Evolutionary conservation across 192 early-diverging fungal species (phyloP), one percentile per base, ranked within the genome.

Genomic region (Paraglomus occultum): DNA sequence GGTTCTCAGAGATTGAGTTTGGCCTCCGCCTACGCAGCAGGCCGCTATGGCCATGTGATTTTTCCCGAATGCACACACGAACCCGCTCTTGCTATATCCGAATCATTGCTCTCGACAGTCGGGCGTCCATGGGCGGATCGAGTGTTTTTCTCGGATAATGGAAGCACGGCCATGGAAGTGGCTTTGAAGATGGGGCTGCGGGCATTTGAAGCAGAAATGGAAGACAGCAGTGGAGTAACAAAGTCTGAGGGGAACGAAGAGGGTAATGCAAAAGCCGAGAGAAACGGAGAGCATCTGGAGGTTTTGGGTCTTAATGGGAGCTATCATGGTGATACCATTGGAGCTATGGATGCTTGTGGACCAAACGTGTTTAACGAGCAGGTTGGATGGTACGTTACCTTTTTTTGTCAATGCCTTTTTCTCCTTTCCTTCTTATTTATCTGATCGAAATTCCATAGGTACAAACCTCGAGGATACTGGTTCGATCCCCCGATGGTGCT

Each of bases 311-410:
- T 92, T 5, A 77, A 89, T 39, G 90, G 92, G 7, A 81, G 84
- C n/a, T 94, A 94, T 70, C 92, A 94, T 71, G 92, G 92, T 43
- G 92, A 94, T 65, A 94, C 92, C 1, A 93, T 92, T 49, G 91
- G 91, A 23, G 84, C 87, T 20, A 94, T 94, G 92, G 85, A 91
- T 71, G 87, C 88, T 5, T 90, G 86, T 66, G 80, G 83, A 44
- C 90, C 91, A 39, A 90, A 86, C 57, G 77, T 84, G 8, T 92
- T 85, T 69, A 93, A 93, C 65, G 77, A 77, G 18, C 74, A 85
- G 43, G 87, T 91, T 14, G 73, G 82, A 50, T 92, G 90, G 91
- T 66, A 48, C 43, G 12, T 43, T n/a, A 18, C 43, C 14, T 60
- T 17, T 60, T 42, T 4, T 5, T 10, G n/a, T 10, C 6, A 14